Percentiles rank a stretch among this genome's conserved stretches.
Evolutionary conservation across 179 eudicot genomes (phyloP).

Genomic region (Beta corolliflora): DNA sequence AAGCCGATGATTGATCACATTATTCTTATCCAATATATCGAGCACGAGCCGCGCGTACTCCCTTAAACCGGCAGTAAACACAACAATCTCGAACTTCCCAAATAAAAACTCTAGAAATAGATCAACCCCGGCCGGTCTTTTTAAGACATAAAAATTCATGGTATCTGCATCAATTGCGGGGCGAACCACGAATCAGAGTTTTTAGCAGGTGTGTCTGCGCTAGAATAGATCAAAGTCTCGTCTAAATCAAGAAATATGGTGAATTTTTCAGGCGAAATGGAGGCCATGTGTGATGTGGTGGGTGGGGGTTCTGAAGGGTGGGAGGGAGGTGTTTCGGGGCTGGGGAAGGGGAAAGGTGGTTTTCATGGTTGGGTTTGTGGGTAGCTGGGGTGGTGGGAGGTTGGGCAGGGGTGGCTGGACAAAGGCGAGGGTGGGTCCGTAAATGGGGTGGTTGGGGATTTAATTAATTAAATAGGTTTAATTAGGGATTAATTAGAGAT

Average conservation of each 20-base stretch:
- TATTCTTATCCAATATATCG: conserved; percentile 47
- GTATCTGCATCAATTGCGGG: conserved; percentile 66
- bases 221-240: conserved; percentile 79
- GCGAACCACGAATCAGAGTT: conserved; percentile 59
- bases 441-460: too few species aligned
- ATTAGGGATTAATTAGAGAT: too few species aligned
- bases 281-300: too few species aligned
- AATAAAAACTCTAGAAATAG: conserved; percentile 52
- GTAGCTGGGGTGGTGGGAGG: too few species aligned
- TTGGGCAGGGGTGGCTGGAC: too few species aligned
- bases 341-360: too few species aligned
- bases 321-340: too few species aligned
- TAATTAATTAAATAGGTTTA: too few species aligned
- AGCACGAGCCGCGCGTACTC: conserved; percentile 80
- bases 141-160: conserved; percentile 60
- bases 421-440: too few species aligned
- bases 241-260: conserved; percentile 79
- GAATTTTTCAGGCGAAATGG: conserved; percentile 16
- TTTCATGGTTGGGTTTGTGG: too few species aligned
- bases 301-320: too few species aligned
- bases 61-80: conserved; percentile 79
- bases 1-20: conserved; percentile 53
- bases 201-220: conserved; percentile 43
- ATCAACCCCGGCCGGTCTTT: conserved; percentile 76
- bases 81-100: conserved; percentile 59